Evolutionary conservation across 2,329 filamentous ascomycete genomes (phyloP).

Genomic region (Pseudopithomyces chartarum): DNA sequence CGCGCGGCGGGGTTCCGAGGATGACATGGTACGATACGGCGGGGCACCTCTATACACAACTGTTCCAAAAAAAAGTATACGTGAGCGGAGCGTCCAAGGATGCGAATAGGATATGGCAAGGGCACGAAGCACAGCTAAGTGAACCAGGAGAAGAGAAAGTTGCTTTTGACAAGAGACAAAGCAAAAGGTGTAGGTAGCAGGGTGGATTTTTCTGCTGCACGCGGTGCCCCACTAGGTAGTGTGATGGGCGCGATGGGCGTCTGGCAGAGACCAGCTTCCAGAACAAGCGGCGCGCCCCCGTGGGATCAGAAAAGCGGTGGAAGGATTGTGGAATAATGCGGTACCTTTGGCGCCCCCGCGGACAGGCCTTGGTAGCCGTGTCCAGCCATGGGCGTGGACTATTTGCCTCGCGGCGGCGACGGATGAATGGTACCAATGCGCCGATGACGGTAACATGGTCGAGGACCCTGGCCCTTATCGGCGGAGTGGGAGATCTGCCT

Average conservation of each 20-base stretch:
- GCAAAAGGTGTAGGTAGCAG: constrained; percentile 1
- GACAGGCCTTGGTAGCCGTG: constrained; percentile 6
- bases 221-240: constrained; percentile 6
- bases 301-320: constrained; percentile 14
- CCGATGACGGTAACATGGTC: constrained; percentile 43
- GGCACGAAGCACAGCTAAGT: constrained; percentile 14
- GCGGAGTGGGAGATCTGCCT: constrained; percentile 16
- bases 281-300: not conserved
- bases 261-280: not conserved
- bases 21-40: constrained; percentile 51
- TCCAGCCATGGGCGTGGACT: constrained; percentile 21
- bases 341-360: constrained; percentile 34
- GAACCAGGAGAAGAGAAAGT: constrained; percentile 2
- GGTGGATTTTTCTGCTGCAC: constrained; percentile 5
- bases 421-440: constrained; percentile 22
- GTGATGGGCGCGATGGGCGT: not conserved
- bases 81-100: constrained; percentile 14
- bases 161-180: constrained; percentile 2
- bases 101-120: constrained; percentile 7
- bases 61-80: constrained; percentile 7
- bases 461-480: constrained; percentile 32
- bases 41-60: constrained; percentile 5
- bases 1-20: constrained; percentile 45
- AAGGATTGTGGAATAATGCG: constrained; percentile 13
- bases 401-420: constrained; percentile 20